phyloP scores from a whole-genome alignment of 495 filamentous ascomycete genomes.

The Talaromyces adpressus region DNA sequence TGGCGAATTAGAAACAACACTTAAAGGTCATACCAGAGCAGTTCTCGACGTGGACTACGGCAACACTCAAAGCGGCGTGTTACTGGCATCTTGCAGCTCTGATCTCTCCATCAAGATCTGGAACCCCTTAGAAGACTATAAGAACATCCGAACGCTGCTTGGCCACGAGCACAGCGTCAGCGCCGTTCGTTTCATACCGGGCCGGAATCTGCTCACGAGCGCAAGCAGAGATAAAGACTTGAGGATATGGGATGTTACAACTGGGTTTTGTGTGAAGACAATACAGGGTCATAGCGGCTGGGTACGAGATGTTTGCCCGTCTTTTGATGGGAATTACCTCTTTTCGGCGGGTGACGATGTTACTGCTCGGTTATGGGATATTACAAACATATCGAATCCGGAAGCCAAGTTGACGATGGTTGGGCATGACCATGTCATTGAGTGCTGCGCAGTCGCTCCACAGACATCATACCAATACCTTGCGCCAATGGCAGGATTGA shows the following conservation, averaged over 20 bases:
- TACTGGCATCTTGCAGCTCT: slow-evolving; percentile 84
- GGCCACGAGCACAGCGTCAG: slow-evolving; percentile 93
- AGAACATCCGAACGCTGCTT: slow-evolving; percentile 86
- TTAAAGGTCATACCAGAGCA: slow-evolving; percentile 89
- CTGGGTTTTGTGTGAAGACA: slow-evolving; percentile 71
- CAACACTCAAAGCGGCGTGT: slow-evolving; percentile 73
- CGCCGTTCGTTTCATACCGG: slow-evolving; percentile 82
- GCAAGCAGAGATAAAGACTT: slow-evolving; percentile 80
- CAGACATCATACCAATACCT: slow-evolving; percentile 70
- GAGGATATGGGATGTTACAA: slow-evolving; percentile 87
- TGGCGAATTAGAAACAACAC: slow-evolving; percentile 82
- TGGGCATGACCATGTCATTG: slow-evolving; percentile 83
- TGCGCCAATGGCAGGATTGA: slow-evolving; percentile 73
- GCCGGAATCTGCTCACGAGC: slow-evolving; percentile 67
- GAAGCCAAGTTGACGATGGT: slow-evolving; percentile 76
- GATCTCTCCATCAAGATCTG: slow-evolving; percentile 95
- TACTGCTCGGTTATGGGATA: slow-evolving; percentile 81
- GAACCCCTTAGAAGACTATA: slow-evolving; percentile 92
- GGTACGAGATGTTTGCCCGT: slow-evolving; percentile 81
- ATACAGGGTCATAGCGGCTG: slow-evolving; percentile 68
- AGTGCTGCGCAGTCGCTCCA: slow-evolving; percentile 87
- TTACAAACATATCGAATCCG: slow-evolving; percentile 39
- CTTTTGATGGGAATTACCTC: slow-evolving; percentile 75
- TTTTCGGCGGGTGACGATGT: slow-evolving; percentile 78
- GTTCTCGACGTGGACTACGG: slow-evolving; percentile 90